Percentiles rank a stretch among this genome's conserved stretches.
phyloP scores from a whole-genome alignment of 345 rosid species.

The Pelargonium nanum region DNA sequence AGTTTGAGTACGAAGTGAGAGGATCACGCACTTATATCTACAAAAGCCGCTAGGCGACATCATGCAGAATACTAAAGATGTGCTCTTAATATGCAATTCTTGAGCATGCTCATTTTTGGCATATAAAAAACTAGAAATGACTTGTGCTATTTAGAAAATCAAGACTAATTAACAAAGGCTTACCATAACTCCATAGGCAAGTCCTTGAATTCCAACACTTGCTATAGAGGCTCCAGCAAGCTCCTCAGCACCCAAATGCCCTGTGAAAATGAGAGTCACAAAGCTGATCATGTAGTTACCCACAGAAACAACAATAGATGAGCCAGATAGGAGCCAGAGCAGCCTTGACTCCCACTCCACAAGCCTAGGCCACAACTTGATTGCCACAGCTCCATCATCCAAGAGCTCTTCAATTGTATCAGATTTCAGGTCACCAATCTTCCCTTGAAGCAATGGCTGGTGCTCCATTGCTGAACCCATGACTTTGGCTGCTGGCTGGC shows the following conservation, averaged over 20 bases:
- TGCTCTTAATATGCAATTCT: too few relatives aligned
- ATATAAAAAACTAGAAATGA: neutral
- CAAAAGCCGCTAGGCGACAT: too few relatives aligned
- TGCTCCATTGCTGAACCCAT: too few relatives aligned
- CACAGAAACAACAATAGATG: constrained; percentile 7
- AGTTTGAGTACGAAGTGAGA: too few relatives aligned
- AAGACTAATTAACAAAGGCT: neutral
- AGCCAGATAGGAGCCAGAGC: constrained; percentile 8
- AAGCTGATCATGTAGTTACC: constrained; percentile 5
- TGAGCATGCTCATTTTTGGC: neutral
- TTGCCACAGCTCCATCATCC: neutral
- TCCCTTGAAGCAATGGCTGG: neutral
- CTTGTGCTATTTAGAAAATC: neutral
- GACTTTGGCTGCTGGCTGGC: too few relatives aligned
- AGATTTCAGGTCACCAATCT: neutral
- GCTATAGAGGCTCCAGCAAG: constrained; percentile 14
- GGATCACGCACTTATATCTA: too few relatives aligned
- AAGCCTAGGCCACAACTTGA: neutral
- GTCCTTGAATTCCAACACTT: constrained; percentile 10
- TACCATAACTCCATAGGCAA: constrained; percentile 17
- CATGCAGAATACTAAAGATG: too few relatives aligned
- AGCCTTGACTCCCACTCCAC: constrained; percentile 6
- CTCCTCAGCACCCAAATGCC: constrained; percentile 10
- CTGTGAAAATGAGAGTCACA: constrained; percentile 7
- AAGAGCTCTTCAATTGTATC: neutral